Percentiles rank a stretch among this genome's conserved stretches.
Conservation (phyloP, 805 yeast genomes). For the Kodamaea kaohsiungensis region DNA sequence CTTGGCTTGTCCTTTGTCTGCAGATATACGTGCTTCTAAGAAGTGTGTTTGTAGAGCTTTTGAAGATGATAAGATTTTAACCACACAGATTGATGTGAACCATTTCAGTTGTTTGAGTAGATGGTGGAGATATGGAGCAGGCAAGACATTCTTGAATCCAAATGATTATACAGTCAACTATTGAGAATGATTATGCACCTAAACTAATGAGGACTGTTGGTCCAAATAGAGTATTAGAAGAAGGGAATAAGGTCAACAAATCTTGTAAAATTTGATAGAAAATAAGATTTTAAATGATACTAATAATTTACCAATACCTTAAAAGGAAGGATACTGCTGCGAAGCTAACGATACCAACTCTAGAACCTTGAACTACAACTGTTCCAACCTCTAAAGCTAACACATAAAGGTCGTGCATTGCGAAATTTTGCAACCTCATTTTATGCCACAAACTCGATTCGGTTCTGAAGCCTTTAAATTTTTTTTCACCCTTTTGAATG, state of each 20-base stretch:
- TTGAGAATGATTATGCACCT: background rate
- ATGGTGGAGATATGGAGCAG: constrained; percentile 77
- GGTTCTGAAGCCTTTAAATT: constrained; percentile 8
- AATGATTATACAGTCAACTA: constrained; percentile 16
- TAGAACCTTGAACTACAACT: too few species aligned
- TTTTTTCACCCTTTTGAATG: constrained; percentile 9
- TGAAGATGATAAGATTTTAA: constrained; percentile 14
- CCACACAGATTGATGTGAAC: constrained; percentile 41
- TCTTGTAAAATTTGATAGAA: background rate
- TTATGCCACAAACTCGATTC: background rate
- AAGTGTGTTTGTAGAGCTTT: constrained; percentile 37
- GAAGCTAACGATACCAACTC: too few species aligned
- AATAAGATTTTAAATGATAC: background rate
- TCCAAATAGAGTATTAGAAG: too few species aligned
- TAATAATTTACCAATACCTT: too few species aligned
- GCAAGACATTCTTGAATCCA: constrained; percentile 56
- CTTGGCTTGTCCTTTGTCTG: constrained; percentile 40
- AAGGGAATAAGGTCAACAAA: too few species aligned
- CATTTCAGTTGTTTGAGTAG: constrained; percentile 65
- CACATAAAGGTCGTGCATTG: constrained; percentile 12
- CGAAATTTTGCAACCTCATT: constrained; percentile 2
- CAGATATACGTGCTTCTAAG: constrained; percentile 33
- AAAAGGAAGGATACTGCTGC: too few species aligned
- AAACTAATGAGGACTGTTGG: too few species aligned
- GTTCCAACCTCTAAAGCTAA: too few species aligned